phyloP scores from a whole-genome alignment of 1,139 yeast genomes.

The Debaryomyces udenii region DNA sequence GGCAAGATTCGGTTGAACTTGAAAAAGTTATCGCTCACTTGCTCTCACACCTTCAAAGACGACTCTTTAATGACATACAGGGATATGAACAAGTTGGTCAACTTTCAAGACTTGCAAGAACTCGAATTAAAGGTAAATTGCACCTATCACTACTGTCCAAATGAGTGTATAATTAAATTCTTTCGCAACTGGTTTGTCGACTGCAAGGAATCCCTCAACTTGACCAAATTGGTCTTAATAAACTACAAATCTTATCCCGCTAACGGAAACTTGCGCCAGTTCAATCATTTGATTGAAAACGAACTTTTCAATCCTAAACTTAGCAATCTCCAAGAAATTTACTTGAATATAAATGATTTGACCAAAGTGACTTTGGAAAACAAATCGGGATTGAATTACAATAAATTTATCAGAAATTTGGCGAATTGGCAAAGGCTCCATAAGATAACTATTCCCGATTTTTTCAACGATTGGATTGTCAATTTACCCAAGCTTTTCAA shows the following conservation, averaged over 20 bases:
- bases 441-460: constrained; percentile 28
- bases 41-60: constrained; percentile 23
- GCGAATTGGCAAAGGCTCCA: constrained; percentile 15
- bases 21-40: constrained; percentile 22
- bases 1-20: constrained; percentile 11
- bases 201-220: constrained; percentile 12
- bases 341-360: constrained; percentile 27
- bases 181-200: constrained; percentile 21
- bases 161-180: constrained; percentile 26
- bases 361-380: constrained; percentile 17
- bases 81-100: constrained; percentile 19
- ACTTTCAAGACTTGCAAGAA: constrained; percentile 20
- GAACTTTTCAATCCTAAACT: constrained; percentile 16
- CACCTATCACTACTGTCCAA: constrained; percentile 22
- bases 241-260: constrained; percentile 28
- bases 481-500: constrained; percentile 18
- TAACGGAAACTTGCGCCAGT: constrained; percentile 24
- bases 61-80: constrained; percentile 18
- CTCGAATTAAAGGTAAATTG: constrained; percentile 30
- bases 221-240: constrained; percentile 24
- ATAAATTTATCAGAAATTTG: constrained; percentile 14
- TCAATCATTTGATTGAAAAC: constrained; percentile 19
- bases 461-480: constrained; percentile 28
- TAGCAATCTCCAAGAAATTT: constrained; percentile 20
- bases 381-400: constrained; percentile 12